Conservation (phyloP, 371 early-diverging fungal genomes). For the Lichtheimia ramosa region DNA sequence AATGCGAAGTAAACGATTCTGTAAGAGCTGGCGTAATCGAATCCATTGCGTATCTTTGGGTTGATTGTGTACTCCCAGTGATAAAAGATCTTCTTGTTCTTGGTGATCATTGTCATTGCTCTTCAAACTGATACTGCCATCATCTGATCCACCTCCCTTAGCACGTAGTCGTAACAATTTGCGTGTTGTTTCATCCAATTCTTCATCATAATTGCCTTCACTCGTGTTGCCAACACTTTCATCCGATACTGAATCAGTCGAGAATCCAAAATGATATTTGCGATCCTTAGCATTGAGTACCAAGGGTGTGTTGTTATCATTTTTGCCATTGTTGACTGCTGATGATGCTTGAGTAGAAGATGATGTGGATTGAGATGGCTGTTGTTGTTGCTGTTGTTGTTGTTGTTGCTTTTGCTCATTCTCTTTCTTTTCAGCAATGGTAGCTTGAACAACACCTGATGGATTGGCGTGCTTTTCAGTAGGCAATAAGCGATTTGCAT, state of each 20-base stretch:
- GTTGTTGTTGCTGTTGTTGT: background rate
- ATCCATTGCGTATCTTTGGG: conserved; percentile 53
- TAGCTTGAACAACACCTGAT: background rate
- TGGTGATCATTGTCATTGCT: background rate
- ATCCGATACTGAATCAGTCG: background rate
- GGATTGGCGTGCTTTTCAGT: conserved; percentile 7
- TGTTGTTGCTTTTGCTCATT: conserved; percentile 3
- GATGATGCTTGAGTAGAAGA: too few species aligned
- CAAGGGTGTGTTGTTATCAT: background rate
- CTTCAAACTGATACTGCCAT: background rate
- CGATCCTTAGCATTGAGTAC: background rate
- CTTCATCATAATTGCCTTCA: background rate
- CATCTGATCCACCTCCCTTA: background rate
- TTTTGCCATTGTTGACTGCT: background rate
- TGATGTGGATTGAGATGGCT: too few species aligned
- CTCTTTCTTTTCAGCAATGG: background rate
- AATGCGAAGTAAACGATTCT: conserved; percentile 50
- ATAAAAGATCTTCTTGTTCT: background rate
- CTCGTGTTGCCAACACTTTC: background rate
- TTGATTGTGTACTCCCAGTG: conserved; percentile 15
- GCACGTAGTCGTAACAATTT: conserved; percentile 7
- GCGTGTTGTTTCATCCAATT: conserved; percentile 9
- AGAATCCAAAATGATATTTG: conserved; percentile 17
- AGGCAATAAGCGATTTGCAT: conserved; percentile 11
- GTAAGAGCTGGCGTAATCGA: conserved; percentile 57